Evolutionary conservation across 2,329 filamentous ascomycete genomes (phyloP).

Genomic region (Pseudopyricularia javanii): DNA sequence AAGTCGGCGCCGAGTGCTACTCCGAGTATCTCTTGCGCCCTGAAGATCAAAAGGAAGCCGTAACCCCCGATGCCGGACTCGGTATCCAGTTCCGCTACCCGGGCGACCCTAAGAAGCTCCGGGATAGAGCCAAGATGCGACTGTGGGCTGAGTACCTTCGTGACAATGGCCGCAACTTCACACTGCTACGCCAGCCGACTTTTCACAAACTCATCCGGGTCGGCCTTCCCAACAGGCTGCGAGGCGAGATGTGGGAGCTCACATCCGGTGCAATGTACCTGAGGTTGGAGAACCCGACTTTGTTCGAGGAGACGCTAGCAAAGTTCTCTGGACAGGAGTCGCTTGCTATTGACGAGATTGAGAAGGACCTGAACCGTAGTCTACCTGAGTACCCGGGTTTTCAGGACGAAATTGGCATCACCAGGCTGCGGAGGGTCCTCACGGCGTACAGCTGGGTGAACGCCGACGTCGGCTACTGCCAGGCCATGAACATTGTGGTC

Average conservation of each 20-base stretch:
- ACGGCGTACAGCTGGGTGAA: constrained; percentile 98
- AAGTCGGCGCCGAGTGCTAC: constrained; percentile 74
- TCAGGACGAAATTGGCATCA: constrained; percentile 91
- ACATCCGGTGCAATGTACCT: constrained; percentile 85
- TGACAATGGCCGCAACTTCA: constrained; percentile 89
- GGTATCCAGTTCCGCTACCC: constrained; percentile 91
- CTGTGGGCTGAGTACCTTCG: constrained; percentile 93
- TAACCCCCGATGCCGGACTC: constrained; percentile 80
- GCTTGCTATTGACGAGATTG: constrained; percentile 95
- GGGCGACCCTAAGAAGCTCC: constrained; percentile 83
- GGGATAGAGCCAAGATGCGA: constrained; percentile 93
- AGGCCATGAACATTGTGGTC: constrained; percentile 99
- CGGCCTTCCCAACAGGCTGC: constrained; percentile 80
- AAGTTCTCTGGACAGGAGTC: constrained; percentile 81
- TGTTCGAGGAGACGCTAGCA: constrained; percentile 72
- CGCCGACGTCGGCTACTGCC: constrained; percentile 91
- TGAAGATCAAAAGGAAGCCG: constrained; percentile 49
- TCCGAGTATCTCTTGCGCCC: constrained; percentile 68
- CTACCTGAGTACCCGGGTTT: constrained; percentile 95
- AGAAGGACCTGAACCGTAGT: constrained; percentile 94
- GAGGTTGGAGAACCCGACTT: constrained; percentile 70
- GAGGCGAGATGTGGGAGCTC: constrained; percentile 93
- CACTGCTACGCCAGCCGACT: constrained; percentile 85
- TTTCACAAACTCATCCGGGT: constrained; percentile 97
- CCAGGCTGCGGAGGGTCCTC: constrained; percentile 73